Conservation (phyloP, 352 stramenopile genomes). For the Globisporangium splendens region DNA sequence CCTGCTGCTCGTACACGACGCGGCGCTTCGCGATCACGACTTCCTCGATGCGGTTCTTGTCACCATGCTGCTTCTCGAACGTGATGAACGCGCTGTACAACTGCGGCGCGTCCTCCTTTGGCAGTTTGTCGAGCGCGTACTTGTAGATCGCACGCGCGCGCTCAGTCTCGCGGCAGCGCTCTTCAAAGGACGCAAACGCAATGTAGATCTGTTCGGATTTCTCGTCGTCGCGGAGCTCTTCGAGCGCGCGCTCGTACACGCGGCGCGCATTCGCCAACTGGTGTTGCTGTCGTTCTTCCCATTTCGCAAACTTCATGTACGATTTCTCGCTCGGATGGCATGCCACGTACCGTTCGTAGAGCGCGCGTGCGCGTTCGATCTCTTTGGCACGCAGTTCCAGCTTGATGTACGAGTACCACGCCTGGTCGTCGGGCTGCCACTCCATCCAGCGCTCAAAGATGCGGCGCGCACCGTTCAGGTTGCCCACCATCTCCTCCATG, state of each 20-base stretch:
- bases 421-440: slow-evolving; percentile 98
- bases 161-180: slow-evolving; percentile 93
- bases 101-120: slow-evolving; percentile 87
- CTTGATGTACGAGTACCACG: slow-evolving; percentile 98
- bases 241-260: slow-evolving; percentile 95
- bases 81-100: slow-evolving; percentile 95
- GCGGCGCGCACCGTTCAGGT: slow-evolving; percentile 89
- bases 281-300: slow-evolving; percentile 94
- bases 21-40: slow-evolving; percentile 94
- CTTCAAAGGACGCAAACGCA: slow-evolving; percentile 97
- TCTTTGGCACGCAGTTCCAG: slow-evolving; percentile 95
- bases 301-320: slow-evolving; percentile 98
- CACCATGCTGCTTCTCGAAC: slow-evolving; percentile 99
- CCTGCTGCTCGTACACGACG: slow-evolving; percentile 92
- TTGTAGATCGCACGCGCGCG: slow-evolving; percentile 88
- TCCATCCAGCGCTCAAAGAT: slow-evolving; percentile 98
- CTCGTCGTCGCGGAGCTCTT: slow-evolving; percentile 86
- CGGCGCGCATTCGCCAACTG: slow-evolving; percentile 90
- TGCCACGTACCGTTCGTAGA: slow-evolving; percentile 94
- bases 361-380: slow-evolving; percentile 76
- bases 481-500: slow-evolving; percentile 99
- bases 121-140: slow-evolving; percentile 75
- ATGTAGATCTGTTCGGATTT: slow-evolving; percentile 88
- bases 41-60: slow-evolving; percentile 94
- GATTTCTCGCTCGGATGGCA: slow-evolving; percentile 87